Evolutionary conservation across 2,329 filamentous ascomycete species (phyloP).

Genomic region (Fusarium penzigii): DNA sequence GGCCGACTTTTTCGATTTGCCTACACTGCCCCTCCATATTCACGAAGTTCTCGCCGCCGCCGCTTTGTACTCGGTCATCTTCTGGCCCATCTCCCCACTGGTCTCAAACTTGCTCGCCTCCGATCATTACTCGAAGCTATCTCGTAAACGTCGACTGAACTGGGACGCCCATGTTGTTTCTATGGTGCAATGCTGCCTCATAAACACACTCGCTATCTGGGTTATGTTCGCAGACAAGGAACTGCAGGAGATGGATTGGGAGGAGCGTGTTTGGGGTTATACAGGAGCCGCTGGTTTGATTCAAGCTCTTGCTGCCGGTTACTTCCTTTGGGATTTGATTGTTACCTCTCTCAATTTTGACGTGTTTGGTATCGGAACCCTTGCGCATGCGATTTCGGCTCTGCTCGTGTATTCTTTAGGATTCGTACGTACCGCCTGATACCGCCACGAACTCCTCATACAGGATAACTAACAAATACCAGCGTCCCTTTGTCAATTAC

Average conservation of each 20-base stretch:
- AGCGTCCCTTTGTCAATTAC: constrained; percentile 84
- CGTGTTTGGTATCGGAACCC: constrained; percentile 74
- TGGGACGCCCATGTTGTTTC: constrained; percentile 88
- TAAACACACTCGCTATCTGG: constrained; percentile 74
- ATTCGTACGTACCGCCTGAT: constrained; percentile 62
- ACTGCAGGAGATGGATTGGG: constrained; percentile 63
- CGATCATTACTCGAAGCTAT: constrained; percentile 63
- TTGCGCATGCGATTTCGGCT: constrained; percentile 76
- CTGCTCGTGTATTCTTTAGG: constrained; percentile 74
- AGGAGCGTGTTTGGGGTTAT: constrained; percentile 76
- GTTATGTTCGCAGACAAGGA: constrained; percentile 70
- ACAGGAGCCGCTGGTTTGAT: constrained; percentile 71
- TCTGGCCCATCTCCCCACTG: constrained; percentile 65
- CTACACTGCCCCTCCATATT: constrained; percentile 71
- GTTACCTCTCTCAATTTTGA: constrained; percentile 68
- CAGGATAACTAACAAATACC: constrained; percentile 14
- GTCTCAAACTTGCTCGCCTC: constrained; percentile 65
- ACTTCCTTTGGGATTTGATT: constrained; percentile 81
- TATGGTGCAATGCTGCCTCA: constrained; percentile 73
- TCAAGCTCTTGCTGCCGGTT: constrained; percentile 75
- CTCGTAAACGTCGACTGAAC: constrained; percentile 66
- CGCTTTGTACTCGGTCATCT: constrained; percentile 68
- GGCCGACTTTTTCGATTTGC: constrained; percentile 61
- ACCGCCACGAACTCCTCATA: neutral
- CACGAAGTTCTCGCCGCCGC: constrained; percentile 73